Conservation (phyloP, 106 monocot species). For the Dendrobium nobile region DNA sequence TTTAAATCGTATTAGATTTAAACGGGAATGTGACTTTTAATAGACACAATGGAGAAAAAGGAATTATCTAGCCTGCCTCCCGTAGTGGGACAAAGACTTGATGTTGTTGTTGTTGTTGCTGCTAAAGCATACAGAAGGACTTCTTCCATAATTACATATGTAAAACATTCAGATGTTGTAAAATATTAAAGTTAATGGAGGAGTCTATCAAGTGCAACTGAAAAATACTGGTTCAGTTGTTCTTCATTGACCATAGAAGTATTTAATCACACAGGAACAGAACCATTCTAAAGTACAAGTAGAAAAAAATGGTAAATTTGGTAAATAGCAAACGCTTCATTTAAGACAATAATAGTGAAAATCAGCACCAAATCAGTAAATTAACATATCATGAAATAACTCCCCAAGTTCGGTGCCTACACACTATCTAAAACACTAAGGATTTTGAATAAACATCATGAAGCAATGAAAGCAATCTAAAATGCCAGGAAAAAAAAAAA, state of each 20-base stretch:
- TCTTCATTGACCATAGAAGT: neutral
- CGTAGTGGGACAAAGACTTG: too few species aligned
- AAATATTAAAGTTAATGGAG: neutral
- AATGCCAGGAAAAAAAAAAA: neutral
- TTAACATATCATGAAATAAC: too few species aligned
- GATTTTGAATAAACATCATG: neutral
- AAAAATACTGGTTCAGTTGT: neutral
- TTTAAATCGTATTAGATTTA: too few species aligned
- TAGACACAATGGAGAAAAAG: too few species aligned
- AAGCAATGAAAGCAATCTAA: neutral
- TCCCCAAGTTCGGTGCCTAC: too few species aligned
- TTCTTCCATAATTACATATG: neutral
- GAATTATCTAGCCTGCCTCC: too few species aligned
- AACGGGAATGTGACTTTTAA: too few species aligned
- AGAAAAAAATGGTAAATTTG: neutral
- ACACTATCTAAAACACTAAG: neutral
- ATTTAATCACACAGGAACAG: neutral
- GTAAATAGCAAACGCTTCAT: too few species aligned
- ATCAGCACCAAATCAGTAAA: too few species aligned
- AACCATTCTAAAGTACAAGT: neutral
- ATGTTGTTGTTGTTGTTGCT: neutral
- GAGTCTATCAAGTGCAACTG: neutral
- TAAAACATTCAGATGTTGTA: neutral
- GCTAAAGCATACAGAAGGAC: neutral
- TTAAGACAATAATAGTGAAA: too few species aligned